These are phyloP conservation scores for Leccinum fuscescens DNA, from an alignment of 1,284 basidiomycete genomes.

Conservation along the genomic window DNA sequence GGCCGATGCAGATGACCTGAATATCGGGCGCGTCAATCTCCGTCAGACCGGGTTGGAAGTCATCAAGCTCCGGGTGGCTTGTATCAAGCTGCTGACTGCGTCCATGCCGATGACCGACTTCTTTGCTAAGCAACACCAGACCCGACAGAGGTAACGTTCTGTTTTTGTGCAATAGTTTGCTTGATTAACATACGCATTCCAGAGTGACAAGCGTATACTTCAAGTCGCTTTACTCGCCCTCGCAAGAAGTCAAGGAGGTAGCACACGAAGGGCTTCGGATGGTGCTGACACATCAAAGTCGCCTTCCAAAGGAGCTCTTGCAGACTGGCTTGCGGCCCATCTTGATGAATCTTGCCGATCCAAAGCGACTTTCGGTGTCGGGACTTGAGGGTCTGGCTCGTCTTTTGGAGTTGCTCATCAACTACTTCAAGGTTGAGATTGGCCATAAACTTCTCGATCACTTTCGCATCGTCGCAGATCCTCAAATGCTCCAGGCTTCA, in stretches of 20 bases:
- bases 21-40: slow-evolving; percentile 71
- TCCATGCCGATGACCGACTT: slow-evolving; percentile 96
- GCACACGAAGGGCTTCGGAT: slow-evolving; percentile 92
- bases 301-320: slow-evolving; percentile 93
- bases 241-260: slow-evolving; percentile 92
- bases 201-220: slow-evolving; percentile 97
- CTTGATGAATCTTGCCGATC: slow-evolving; percentile 96
- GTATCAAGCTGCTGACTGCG: slow-evolving; percentile 90
- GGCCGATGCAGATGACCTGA: slow-evolving; percentile 92
- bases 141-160: slow-evolving; percentile 72
- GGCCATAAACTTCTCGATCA: slow-evolving; percentile 97
- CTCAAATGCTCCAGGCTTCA: slow-evolving; percentile 78
- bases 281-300: slow-evolving; percentile 86
- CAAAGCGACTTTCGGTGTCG: slow-evolving; percentile 42
- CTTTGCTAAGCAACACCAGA: slow-evolving; percentile 78
- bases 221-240: slow-evolving; percentile 95
- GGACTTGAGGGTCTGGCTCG: slow-evolving; percentile 94
- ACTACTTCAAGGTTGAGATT: slow-evolving; percentile 99
- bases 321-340: slow-evolving; percentile 96
- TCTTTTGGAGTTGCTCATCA: slow-evolving; percentile 92
- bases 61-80: slow-evolving; percentile 91
- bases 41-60: slow-evolving; percentile 85
- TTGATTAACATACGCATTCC: slow-evolving; percentile 11
- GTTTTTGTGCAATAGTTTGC: slow-evolving; percentile 2
- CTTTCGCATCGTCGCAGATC: slow-evolving; percentile 86